Percentiles rank a stretch among this genome's conserved stretches.
Evolutionary conservation across 176 grass and related monocot species (phyloP).

Genomic region (Ensete ventricosum): DNA sequence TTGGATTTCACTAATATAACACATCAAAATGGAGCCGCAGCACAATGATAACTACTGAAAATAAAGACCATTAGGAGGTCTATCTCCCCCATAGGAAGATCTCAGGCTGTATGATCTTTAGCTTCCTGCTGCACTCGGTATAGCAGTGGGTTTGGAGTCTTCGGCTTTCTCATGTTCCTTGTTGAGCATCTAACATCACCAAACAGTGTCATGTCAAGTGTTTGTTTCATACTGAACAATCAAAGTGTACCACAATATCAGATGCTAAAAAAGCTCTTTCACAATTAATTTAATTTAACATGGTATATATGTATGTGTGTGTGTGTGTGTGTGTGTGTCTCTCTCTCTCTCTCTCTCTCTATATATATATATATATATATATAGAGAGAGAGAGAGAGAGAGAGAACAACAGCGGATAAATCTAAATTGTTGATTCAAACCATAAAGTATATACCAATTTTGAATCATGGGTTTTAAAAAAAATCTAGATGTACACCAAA

Average conservation of each 20-base stretch:
- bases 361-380: too few species aligned
- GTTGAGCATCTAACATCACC: slow-evolving; percentile 63
- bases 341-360: too few species aligned
- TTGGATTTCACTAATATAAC: background rate
- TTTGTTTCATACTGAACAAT: background rate
- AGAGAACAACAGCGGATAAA: background rate
- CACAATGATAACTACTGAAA: background rate
- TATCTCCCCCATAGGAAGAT: background rate
- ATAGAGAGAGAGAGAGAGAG: too few species aligned
- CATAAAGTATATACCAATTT: background rate
- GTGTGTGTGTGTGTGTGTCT: background rate
- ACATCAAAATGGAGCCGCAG: background rate
- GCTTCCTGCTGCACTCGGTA: slow-evolving; percentile 41
- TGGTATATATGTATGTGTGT: background rate
- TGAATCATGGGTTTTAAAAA: background rate
- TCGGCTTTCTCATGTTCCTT: slow-evolving; percentile 88
- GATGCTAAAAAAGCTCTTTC: background rate
- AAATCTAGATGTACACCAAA: too few species aligned
- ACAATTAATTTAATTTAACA: background rate
- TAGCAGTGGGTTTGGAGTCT: slow-evolving; percentile 44
- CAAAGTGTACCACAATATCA: background rate
- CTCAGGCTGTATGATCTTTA: slow-evolving; percentile 10
- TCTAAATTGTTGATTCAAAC: background rate
- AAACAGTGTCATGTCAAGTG: background rate
- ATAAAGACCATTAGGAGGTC: background rate